Evolutionary conservation across 108 stramenopile species (phyloP).

Genomic region (Seminavis robusta): DNA sequence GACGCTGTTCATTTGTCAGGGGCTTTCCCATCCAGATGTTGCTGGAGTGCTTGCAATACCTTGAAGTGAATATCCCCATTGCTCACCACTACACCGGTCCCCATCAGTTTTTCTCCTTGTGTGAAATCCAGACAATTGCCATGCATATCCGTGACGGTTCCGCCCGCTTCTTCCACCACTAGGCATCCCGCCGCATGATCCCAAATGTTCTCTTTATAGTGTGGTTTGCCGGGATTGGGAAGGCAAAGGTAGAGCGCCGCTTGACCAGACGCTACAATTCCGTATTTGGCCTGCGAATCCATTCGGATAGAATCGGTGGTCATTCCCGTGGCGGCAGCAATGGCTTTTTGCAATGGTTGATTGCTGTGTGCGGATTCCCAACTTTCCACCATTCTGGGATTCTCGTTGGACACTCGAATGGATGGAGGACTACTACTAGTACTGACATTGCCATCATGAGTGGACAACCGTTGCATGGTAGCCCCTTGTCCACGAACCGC

Average conservation of each 20-base stretch:
- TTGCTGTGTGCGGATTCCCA: conserved; percentile 26
- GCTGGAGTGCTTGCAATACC: not conserved
- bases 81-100: conserved; percentile 1
- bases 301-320: conserved; percentile 32
- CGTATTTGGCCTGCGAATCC: conserved; percentile 73
- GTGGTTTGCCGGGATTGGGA: too few species aligned
- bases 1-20: too few species aligned
- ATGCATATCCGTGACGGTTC: conserved; percentile 35
- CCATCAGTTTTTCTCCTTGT: not conserved
- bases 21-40: too few species aligned
- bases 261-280: conserved; percentile 8
- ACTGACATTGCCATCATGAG: too few species aligned
- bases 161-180: conserved; percentile 50
- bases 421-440: not conserved
- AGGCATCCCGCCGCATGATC: conserved; percentile 47
- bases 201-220: conserved; percentile 29
- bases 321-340: conserved; percentile 12
- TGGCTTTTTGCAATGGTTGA: conserved; percentile 10
- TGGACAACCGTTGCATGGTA: conserved; percentile 32
- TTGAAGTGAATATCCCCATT: conserved; percentile 3
- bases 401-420: not conserved
- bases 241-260: conserved; percentile 6
- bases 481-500: conserved; percentile 54
- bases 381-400: not conserved
- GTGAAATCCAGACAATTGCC: not conserved